Conservation (phyloP, 2,329 filamentous ascomycete genomes). For the Cryphonectria carpinicola region DNA sequence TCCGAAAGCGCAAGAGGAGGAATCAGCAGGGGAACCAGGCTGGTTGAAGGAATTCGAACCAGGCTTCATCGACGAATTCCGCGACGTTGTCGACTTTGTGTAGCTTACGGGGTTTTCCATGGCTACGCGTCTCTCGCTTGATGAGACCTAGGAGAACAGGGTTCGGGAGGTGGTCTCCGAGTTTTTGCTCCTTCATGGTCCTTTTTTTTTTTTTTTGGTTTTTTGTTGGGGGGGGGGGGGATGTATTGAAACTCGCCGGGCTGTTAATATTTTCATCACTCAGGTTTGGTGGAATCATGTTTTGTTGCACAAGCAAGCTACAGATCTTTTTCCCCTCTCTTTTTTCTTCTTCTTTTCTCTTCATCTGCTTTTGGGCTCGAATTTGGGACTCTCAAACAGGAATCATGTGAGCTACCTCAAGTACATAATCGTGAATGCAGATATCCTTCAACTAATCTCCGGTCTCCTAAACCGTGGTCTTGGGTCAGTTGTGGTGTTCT, state of each 20-base stretch:
- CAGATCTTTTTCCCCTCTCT: background rate
- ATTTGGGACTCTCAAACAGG: background rate
- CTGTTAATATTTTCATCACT: background rate
- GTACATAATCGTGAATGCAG: background rate
- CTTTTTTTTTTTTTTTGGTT: background rate
- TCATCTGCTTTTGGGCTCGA: background rate
- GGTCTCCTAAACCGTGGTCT: background rate
- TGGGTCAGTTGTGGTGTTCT: background rate
- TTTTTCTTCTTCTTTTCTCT: no score
- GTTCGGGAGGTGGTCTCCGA: background rate
- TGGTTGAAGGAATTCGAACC: constrained; percentile 26
- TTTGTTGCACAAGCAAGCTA: background rate
- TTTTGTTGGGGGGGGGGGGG: no score
- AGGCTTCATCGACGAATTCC: constrained; percentile 19
- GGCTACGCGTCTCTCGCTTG: background rate
- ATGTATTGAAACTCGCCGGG: background rate
- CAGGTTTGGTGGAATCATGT: background rate
- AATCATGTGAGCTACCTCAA: background rate
- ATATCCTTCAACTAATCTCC: background rate
- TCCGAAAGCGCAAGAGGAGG: background rate
- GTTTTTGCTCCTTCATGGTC: background rate
- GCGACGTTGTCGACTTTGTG: constrained; percentile 25
- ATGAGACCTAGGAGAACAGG: background rate
- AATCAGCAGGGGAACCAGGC: background rate
- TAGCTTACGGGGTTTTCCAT: background rate